These are phyloP conservation scores for Earliella scabrosa DNA, from an alignment of 1,284 basidiomycete species.

Conservation along the genomic window DNA sequence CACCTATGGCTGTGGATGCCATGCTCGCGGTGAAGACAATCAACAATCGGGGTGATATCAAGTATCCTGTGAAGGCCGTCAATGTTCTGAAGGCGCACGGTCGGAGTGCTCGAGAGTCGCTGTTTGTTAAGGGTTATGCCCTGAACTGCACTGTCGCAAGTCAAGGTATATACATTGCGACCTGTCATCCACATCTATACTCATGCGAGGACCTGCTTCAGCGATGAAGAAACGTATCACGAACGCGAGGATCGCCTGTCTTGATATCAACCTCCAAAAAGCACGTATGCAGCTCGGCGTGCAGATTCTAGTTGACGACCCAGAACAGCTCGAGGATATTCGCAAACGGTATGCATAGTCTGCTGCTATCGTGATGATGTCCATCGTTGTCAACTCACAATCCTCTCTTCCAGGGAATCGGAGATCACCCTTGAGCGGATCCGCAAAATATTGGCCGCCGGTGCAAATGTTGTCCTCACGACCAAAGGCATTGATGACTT, in stretches of 20 bases:
- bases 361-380: too few species aligned
- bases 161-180: conserved; percentile 69
- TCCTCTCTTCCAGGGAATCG: conserved; percentile 67
- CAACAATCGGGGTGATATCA: conserved; percentile 94
- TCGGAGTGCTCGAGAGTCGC: conserved; percentile 92
- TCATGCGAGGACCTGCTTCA: conserved; percentile 36
- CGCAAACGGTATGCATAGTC: conserved; percentile 71
- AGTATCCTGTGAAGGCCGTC: conserved; percentile 99
- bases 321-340: conserved; percentile 96
- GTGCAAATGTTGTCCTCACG: conserved; percentile 96
- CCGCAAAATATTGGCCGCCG: conserved; percentile 93
- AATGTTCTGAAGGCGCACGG: conserved; percentile 99
- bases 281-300: conserved; percentile 98
- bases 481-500: conserved; percentile 99
- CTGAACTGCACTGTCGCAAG: conserved; percentile 99
- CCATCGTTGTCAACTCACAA: too few species aligned
- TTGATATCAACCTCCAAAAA: conserved; percentile 99
- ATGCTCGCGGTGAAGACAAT: conserved; percentile 98
- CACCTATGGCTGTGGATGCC: conserved; percentile 98
- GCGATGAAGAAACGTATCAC: conserved; percentile 98
- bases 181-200: background rate
- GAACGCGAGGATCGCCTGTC: conserved; percentile 96
- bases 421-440: conserved; percentile 98
- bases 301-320: conserved; percentile 97
- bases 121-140: conserved; percentile 97